A percentile compares a stretch with the other conserved stretches of the same genome.
Evolutionary conservation across 257 asterid species (phyloP).

Genomic region (Haberlea rhodopensis): DNA sequence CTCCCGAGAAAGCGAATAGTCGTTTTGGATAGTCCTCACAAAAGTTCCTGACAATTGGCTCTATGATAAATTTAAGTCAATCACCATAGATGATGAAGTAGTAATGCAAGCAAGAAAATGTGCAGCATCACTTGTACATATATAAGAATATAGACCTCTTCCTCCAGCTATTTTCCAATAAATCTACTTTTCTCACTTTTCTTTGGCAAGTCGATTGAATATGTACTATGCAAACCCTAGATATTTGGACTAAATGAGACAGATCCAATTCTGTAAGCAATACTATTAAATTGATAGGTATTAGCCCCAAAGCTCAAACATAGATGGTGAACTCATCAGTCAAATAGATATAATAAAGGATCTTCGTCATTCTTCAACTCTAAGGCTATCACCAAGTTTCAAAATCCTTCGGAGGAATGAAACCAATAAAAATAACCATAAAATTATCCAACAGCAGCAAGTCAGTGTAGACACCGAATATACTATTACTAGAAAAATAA

Average conservation of each 20-base stretch:
- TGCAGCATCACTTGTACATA: slow-evolving; percentile 1
- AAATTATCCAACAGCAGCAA: background rate
- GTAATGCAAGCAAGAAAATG: slow-evolving; percentile 10
- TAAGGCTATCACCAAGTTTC: slow-evolving; percentile 1
- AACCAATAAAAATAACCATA: background rate
- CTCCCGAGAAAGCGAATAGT: slow-evolving; percentile 49
- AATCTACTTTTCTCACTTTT: slow-evolving; percentile 12
- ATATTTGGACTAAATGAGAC: slow-evolving; percentile 11
- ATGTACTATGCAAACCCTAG: too few species aligned
- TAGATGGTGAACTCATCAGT: slow-evolving; percentile 6
- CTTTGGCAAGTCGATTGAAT: background rate
- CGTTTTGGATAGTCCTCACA: slow-evolving; percentile 46
- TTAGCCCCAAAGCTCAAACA: background rate
- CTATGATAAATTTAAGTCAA: slow-evolving; percentile 39
- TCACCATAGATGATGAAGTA: slow-evolving; percentile 1
- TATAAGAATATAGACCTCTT: background rate
- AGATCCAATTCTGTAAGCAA: background rate
- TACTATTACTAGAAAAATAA: background rate
- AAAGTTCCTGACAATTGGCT: slow-evolving; percentile 58
- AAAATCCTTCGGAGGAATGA: too few species aligned
- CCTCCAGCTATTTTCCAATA: background rate
- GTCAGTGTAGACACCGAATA: background rate
- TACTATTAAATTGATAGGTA: background rate
- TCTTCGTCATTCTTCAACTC: background rate
- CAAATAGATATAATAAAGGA: background rate